Conservation (phyloP, 179 eudicot genomes). For the Dionaea muscipula region DNA sequence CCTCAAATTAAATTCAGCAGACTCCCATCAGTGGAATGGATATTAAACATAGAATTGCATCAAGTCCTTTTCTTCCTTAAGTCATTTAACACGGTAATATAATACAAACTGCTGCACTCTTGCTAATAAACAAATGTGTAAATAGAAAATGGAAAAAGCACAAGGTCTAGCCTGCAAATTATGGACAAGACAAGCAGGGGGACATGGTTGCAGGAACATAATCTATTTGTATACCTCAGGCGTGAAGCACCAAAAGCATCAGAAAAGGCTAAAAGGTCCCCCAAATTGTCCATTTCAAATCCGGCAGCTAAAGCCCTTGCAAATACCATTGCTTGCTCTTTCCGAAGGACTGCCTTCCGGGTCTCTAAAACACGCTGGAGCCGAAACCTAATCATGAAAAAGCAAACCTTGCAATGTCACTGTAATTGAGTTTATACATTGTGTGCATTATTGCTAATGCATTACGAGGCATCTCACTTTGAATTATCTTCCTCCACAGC, state of each 20-base stretch:
- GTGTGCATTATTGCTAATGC: neutral
- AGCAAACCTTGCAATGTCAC: conserved; percentile 5
- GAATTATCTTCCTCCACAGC: conserved; percentile 49
- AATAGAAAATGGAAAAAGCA: too few species aligned
- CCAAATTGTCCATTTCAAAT: conserved; percentile 51
- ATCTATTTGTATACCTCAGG: conserved; percentile 37
- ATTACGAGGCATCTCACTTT: conserved; percentile 28
- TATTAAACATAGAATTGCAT: too few species aligned
- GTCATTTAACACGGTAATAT: too few species aligned
- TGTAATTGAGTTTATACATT: neutral
- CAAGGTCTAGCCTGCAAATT: too few species aligned
- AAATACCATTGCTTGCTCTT: conserved; percentile 86
- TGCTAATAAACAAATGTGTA: too few species aligned
- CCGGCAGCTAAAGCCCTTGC: conserved; percentile 85
- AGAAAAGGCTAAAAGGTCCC: conserved; percentile 51
- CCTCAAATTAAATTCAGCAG: too few species aligned
- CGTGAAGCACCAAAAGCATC: conserved; percentile 85
- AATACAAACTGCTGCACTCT: too few species aligned
- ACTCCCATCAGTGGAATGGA: too few species aligned
- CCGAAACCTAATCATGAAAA: conserved; percentile 35
- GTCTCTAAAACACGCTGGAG: conserved; percentile 68
- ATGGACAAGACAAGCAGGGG: too few species aligned
- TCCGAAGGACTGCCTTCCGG: conserved; percentile 57
- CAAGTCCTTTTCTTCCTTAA: too few species aligned
- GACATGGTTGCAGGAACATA: neutral